Conservation (phyloP, 192 early-diverging fungal genomes). For the Entomortierella lignicola region DNA sequence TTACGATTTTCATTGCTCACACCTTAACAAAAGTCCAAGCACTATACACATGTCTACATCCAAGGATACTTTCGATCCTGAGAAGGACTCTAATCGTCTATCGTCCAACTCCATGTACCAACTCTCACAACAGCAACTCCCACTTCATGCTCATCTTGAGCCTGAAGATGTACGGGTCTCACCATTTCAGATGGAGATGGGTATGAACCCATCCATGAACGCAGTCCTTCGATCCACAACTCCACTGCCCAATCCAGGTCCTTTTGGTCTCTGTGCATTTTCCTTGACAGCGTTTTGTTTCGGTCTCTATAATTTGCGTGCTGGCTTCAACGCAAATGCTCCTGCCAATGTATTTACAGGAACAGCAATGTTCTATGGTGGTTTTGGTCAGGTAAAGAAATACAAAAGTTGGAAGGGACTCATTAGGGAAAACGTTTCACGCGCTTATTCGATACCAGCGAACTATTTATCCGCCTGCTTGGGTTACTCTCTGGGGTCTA, state of each 20-base stretch:
- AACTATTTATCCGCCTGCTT: not conserved
- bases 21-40: conserved; percentile 16
- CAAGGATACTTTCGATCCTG: conserved; percentile 29
- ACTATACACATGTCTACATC: conserved; percentile 53
- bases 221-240: conserved; percentile 25
- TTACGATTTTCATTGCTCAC: too few species aligned
- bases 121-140: conserved; percentile 23
- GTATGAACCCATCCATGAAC: conserved; percentile 31
- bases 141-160: conserved; percentile 35
- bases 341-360: conserved; percentile 48
- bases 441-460: not conserved
- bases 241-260: conserved; percentile 33
- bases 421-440: not conserved
- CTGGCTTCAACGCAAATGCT: conserved; percentile 18
- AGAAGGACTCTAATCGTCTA: conserved; percentile 23
- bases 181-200: conserved; percentile 42
- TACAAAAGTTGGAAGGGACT: not conserved
- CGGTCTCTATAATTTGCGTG: conserved; percentile 45
- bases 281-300: conserved; percentile 49
- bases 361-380: conserved; percentile 44
- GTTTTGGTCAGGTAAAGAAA: conserved; percentile 42
- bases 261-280: conserved; percentile 53
- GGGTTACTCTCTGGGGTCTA: too few species aligned
- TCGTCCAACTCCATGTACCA: conserved; percentile 32
- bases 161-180: conserved; percentile 43